These are phyloP conservation scores for Marvania coccoides DNA, from an alignment of 139 green algal genomes.

Conservation along the genomic window DNA sequence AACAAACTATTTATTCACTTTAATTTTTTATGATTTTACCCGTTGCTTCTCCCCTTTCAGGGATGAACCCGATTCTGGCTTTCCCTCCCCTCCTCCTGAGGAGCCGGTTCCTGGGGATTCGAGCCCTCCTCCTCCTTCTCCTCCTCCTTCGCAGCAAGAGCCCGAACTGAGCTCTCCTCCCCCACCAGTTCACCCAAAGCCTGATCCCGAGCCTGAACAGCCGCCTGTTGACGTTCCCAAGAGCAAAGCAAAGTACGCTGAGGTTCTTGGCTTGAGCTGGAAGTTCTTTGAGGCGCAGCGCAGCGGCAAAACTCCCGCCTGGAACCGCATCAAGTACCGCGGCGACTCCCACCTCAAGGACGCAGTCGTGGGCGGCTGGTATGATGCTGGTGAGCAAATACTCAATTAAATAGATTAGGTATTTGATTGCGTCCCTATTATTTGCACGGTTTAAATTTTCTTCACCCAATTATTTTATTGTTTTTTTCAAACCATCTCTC, in stretches of 20 bases:
- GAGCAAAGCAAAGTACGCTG: slow-evolving; percentile 17
- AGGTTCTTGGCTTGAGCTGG: slow-evolving; percentile 23
- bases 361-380: slow-evolving; percentile 11
- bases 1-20: too few species aligned
- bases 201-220: too few species aligned
- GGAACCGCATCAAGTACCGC: slow-evolving; percentile 43
- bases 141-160: too few species aligned
- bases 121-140: background rate
- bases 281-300: slow-evolving; percentile 45
- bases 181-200: background rate
- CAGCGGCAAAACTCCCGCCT: slow-evolving; percentile 17
- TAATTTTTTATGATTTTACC: too few species aligned
- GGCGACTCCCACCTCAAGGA: slow-evolving; percentile 25
- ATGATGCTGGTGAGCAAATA: slow-evolving; percentile 12
- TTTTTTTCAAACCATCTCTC: background rate
- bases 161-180: background rate
- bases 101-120: background rate
- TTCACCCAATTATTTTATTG: too few species aligned
- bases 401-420: too few species aligned
- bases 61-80: background rate
- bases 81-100: background rate
- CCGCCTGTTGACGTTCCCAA: background rate
- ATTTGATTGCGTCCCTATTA: too few species aligned
- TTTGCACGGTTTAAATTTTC: too few species aligned
- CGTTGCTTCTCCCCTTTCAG: too few species aligned